Base-by-base conservation (phyloP, 2,329 filamentous ascomycete species). In the Sporothrix globosa region DNA sequence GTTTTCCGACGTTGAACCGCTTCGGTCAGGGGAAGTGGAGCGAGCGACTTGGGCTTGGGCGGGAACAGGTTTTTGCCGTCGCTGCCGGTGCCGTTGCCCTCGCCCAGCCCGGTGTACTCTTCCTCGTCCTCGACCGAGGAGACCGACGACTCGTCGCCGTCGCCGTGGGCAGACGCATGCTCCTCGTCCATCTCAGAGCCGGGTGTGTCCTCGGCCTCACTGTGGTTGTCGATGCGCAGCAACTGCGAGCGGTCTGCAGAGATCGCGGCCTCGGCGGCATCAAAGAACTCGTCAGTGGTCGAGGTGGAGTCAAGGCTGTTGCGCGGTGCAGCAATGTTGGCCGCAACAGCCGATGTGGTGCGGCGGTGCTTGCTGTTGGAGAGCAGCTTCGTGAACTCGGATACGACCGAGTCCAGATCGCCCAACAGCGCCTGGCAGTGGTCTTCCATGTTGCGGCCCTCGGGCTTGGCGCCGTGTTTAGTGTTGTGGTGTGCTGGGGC, bases 201-300 rank as follows among this genome's bases (percentile, higher is more conserved):
- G 78, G 79, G 73, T 44, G 73, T 71, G 46, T 74, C 73, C n/a
- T 74, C 73, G 30, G 61, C 50, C 41, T 74, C 71, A 63, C 69
- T 71, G 53, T 69, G 63, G 41, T 66, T 67, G 66, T 72, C 72
- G 21, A 74, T 74, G 17, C 63, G 73, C 39, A 74, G 46, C 61
- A 74, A 19, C 82, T 82, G 30, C 81, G 83, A n/a, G 74, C 76
- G 65, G 63, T 71, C 63, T 0, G 58, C 53, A 5, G 58, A 24
- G 10, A 24, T 41, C 74, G 87, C 86, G 19, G 87, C 89, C 76
- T 91, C 89, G 0, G 96, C 89, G 0, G 96, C 96, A 78, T 99
- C 96, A 76, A 97, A 99, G 81, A 98, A 99, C 78, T 98, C 95
- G 70, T 97, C 92, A 2, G 92, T 91, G 21, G 92, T 91, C 27